Percentiles rank a stretch among this genome's conserved stretches.
Conservation (phyloP, 1,284 basidiomycete genomes). For the Trichosporon sp. region DNA sequence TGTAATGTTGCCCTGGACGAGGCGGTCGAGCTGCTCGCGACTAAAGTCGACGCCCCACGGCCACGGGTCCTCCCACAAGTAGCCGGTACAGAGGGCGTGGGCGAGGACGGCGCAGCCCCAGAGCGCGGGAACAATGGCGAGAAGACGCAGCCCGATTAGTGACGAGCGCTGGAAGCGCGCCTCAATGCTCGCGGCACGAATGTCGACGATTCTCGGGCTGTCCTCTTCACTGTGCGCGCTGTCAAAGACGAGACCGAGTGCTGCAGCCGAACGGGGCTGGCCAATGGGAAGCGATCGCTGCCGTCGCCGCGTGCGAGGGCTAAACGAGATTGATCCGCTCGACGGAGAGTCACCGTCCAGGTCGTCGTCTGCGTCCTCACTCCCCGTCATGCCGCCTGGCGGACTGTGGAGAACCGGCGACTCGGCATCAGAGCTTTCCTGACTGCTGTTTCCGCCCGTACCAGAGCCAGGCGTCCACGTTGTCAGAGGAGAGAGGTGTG, state of each 20-base stretch:
- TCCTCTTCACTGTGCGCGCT: constrained; percentile 23
- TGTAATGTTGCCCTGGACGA: constrained; percentile 36
- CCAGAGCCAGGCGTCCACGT: background rate
- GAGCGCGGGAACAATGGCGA: constrained; percentile 49
- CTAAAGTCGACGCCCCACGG: constrained; percentile 52
- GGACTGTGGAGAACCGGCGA: constrained; percentile 36
- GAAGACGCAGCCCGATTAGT: constrained; percentile 41
- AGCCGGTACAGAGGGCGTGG: constrained; percentile 42
- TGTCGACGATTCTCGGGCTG: constrained; percentile 17
- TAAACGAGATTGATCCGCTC: constrained; percentile 46
- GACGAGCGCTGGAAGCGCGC: constrained; percentile 39
- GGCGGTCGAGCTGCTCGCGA: constrained; percentile 46
- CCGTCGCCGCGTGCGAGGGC: constrained; percentile 34
- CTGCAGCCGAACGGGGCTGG: background rate
- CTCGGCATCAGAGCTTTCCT: constrained; percentile 22
- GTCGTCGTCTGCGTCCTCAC: constrained; percentile 53
- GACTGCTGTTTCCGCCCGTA: constrained; percentile 5
- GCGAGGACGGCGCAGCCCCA: constrained; percentile 48
- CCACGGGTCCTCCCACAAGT: constrained; percentile 48
- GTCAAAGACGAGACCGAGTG: constrained; percentile 7
- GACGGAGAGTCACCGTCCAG: constrained; percentile 46
- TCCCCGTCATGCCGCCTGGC: constrained; percentile 37
- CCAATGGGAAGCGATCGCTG: background rate
- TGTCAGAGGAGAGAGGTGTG: constrained; percentile 1
- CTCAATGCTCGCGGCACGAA: constrained; percentile 36